Base-by-base conservation (phyloP, 2,329 filamentous ascomycete species). In the Curvularia hawaiiensis region DNA sequence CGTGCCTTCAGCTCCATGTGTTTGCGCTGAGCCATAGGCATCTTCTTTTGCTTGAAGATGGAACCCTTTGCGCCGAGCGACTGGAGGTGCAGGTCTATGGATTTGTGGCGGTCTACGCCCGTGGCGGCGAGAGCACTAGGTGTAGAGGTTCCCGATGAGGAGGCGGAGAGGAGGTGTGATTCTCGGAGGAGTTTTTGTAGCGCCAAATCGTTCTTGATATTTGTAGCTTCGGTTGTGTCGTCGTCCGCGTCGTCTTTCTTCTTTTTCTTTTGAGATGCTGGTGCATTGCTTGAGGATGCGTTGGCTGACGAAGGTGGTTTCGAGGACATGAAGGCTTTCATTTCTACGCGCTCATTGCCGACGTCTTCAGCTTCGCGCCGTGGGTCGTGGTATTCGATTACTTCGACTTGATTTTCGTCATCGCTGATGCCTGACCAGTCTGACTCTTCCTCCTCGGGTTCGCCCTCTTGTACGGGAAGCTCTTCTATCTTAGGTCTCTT, bases 201-300 rank as follows among this genome's bases (percentile, higher is more conserved):
- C 39, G 91, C 93, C 52, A 97, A 87, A 75, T 98, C 95, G 76
- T 97, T 93, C 74, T 93, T 92, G 18, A 98, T 83, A 60, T 96
- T 90, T 11, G 80, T 76, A 24, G 81, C 76, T 72, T 89, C 87
- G 18, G 84, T 77, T 58, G 84, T 80, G 24, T 87, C 84, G 58
- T 83, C 77, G 50, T 64, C 60, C 59, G 2, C 33, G 3, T 69
- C 51, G 20, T 51, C 14, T 8, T 63, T 60, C 38, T 67, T 66
- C 44, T 62, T 68, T 26, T 8, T 44, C 18, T 24, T 44, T 6
- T 33, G 50, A 14, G 38, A 35, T 9, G 30, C 11, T 33, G 59
- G 57, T 64, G 67, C 55, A 2, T 61, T 40, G 12, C 54, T 60
- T 51, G 63, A 33, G 44, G 61, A 30, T 50, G 54, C 22, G 41